These are phyloP conservation scores for Blastobotrys parvus DNA, from an alignment of 805 yeast genomes.

Conservation along the genomic window DNA sequence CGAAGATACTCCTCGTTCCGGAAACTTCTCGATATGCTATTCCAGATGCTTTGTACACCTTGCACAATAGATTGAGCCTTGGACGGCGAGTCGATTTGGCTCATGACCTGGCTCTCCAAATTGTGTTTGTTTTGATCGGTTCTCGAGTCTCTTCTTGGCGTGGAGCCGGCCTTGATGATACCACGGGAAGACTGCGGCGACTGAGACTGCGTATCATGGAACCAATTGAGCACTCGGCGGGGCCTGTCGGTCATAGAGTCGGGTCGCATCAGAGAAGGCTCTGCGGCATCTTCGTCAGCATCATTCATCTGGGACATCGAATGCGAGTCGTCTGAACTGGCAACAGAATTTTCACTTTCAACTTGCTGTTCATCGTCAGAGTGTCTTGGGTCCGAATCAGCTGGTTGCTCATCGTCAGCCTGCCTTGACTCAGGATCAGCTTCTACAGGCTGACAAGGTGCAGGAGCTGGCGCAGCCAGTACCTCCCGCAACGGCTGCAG, in stretches of 20 bases:
- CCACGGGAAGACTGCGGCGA: too few species aligned
- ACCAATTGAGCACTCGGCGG: not conserved
- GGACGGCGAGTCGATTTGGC: too few species aligned
- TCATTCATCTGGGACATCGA: too few species aligned
- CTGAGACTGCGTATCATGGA: too few species aligned
- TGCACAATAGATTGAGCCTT: not conserved
- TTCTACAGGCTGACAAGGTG: not conserved
- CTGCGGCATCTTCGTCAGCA: not conserved
- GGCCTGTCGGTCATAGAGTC: not conserved
- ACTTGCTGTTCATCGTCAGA: not conserved
- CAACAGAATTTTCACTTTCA: not conserved
- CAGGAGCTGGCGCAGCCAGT: too few species aligned
- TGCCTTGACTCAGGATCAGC: not conserved
- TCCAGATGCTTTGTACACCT: not conserved
- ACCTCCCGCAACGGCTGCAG: not conserved
- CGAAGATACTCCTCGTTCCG: not conserved
- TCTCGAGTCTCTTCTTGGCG: too few species aligned
- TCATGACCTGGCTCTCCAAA: too few species aligned
- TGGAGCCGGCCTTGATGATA: too few species aligned
- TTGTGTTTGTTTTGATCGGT: too few species aligned
- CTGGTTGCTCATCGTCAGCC: not conserved
- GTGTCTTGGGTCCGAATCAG: not conserved
- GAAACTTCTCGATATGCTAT: not conserved
- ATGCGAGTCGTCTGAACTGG: not conserved
- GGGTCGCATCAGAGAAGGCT: not conserved